Percentiles rank a stretch among this genome's conserved stretches.
Evolutionary conservation across 23 red algal species (phyloP).

Genomic region (Gracilaria domingensis): DNA sequence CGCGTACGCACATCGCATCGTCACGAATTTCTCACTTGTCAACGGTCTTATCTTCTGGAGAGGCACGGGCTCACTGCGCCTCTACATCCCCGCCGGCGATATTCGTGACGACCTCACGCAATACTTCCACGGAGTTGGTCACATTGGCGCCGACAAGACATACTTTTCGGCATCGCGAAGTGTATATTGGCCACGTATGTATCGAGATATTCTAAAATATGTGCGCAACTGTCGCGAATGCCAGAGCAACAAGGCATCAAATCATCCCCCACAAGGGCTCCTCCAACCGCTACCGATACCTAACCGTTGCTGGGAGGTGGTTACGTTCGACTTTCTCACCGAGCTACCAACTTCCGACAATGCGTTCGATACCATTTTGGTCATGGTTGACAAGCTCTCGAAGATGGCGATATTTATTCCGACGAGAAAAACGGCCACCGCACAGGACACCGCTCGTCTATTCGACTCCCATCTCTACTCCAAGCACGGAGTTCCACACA

Average conservation of each 20-base stretch:
- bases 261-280: slow-evolving; percentile 14
- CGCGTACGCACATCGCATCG: too few relatives aligned
- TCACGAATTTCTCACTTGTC: too few relatives aligned
- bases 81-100: background rate
- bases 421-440: background rate
- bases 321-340: slow-evolving; percentile 47
- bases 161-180: background rate
- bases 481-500: background rate
- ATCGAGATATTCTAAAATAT: background rate
- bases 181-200: slow-evolving; percentile 27
- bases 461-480: slow-evolving; percentile 22
- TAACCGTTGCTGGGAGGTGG: slow-evolving; percentile 17
- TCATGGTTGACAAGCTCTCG: slow-evolving; percentile 36
- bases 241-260: slow-evolving; percentile 23
- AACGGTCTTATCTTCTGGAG: slow-evolving; percentile 8
- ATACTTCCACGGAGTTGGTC: background rate
- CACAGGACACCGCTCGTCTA: background rate
- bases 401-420: background rate
- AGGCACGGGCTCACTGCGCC: background rate
- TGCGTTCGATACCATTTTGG: slow-evolving; percentile 2
- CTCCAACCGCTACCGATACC: slow-evolving; percentile 20
- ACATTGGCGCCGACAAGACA: slow-evolving; percentile 21
- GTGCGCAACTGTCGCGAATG: background rate
- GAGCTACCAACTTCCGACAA: background rate
- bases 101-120: background rate